Evolutionary conservation across 106 monocot species (phyloP).

Genomic region (Allium sativum): DNA sequence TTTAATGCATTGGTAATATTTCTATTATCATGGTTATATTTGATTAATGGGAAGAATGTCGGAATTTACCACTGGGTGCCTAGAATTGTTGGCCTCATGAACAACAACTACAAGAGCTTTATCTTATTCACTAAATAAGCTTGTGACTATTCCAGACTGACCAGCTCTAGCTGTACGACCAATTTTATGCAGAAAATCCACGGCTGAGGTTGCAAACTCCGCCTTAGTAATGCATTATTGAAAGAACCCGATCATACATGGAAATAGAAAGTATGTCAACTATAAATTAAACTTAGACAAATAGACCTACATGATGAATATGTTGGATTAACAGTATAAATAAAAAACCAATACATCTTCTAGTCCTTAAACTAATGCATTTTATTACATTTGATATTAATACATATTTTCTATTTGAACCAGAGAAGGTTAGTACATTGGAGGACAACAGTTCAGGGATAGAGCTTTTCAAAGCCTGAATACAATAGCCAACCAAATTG

Average conservation of each 20-base stretch:
- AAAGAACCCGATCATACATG: neutral
- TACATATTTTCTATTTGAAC: no score
- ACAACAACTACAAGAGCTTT: constrained; percentile 73
- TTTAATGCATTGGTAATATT: no score
- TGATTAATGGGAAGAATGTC: neutral
- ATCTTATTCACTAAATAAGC: constrained; percentile 60
- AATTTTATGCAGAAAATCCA: constrained; percentile 91
- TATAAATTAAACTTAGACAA: neutral
- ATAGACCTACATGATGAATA: no score
- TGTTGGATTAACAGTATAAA: no score
- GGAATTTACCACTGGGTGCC: constrained; percentile 59
- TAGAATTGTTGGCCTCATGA: constrained; percentile 36
- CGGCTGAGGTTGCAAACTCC: constrained; percentile 86
- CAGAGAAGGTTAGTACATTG: no score
- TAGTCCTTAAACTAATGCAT: no score
- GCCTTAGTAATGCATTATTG: constrained; percentile 37
- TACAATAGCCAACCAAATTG: no score
- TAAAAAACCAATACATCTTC: no score
- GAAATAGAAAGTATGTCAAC: neutral
- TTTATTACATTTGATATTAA: no score
- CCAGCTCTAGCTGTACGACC: constrained; percentile 97
- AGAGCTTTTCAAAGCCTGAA: no score
- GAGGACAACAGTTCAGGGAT: no score
- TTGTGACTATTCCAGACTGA: constrained; percentile 73
- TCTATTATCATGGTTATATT: neutral